Conservation (phyloP, 2,329 filamentous ascomycete genomes). For the Arthrocladium fulminans region DNA sequence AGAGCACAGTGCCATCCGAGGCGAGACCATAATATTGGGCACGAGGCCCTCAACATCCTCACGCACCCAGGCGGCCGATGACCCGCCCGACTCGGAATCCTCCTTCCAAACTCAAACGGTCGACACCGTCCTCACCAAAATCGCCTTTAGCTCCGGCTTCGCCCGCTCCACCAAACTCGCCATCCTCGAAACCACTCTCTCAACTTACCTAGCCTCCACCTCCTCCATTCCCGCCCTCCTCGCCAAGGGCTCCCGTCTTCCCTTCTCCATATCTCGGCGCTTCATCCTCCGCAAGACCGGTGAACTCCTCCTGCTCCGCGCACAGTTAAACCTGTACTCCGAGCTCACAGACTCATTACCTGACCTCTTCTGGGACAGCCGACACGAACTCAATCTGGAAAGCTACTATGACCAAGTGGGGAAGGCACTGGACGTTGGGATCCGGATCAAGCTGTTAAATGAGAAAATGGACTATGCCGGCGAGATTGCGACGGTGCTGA, state of each 20-base stretch:
- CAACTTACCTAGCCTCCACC: slow-evolving; percentile 78
- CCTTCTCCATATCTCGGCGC: slow-evolving; percentile 50
- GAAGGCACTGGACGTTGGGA: slow-evolving; percentile 78
- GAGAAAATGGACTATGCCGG: slow-evolving; percentile 97
- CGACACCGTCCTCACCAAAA: slow-evolving; percentile 73
- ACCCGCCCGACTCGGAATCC: slow-evolving; percentile 13
- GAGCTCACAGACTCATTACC: slow-evolving; percentile 91
- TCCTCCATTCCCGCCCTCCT: slow-evolving; percentile 71
- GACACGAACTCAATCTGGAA: slow-evolving; percentile 80
- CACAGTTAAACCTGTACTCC: slow-evolving; percentile 91
- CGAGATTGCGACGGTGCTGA: slow-evolving; percentile 81
- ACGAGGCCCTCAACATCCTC: slow-evolving; percentile 45
- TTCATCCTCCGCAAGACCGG: slow-evolving; percentile 92
- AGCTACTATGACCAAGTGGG: slow-evolving; percentile 94
- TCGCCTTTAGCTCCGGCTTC: slow-evolving; percentile 90
- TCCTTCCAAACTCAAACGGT: slow-evolving; percentile 30
- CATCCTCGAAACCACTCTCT: slow-evolving; percentile 74
- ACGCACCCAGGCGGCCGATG: slow-evolving; percentile 5
- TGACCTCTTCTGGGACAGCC: slow-evolving; percentile 92
- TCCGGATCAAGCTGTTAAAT: slow-evolving; percentile 83
- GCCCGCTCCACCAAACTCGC: slow-evolving; percentile 89
- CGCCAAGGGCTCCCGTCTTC: slow-evolving; percentile 54
- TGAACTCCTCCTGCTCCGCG: slow-evolving; percentile 77
- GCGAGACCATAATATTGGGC: slow-evolving; percentile 81
- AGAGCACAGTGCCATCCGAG: slow-evolving; percentile 69